These are phyloP conservation scores for Fusarium liriodendri DNA, from an alignment of 2,329 filamentous ascomycete species.

Conservation along the genomic window DNA sequence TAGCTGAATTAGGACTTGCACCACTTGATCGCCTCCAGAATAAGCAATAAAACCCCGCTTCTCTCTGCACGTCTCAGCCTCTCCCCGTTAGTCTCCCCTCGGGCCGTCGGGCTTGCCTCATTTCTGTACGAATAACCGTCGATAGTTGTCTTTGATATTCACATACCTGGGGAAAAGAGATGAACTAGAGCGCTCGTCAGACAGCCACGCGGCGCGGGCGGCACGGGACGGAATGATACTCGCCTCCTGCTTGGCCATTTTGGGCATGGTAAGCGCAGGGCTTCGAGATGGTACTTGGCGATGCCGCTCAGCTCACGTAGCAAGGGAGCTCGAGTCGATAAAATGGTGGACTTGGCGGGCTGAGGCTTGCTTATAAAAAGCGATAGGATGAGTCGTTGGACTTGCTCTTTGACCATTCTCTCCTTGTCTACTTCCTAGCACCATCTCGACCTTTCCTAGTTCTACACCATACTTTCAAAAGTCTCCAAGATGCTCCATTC, in stretches of 20 bases:
- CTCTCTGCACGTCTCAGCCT: neutral
- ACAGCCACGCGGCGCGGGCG: neutral
- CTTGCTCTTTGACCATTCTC: neutral
- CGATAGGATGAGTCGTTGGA: neutral
- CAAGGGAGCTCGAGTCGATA: neutral
- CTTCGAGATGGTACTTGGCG: neutral
- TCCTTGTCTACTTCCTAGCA: no score
- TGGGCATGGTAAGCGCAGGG: neutral
- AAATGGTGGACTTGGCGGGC: neutral
- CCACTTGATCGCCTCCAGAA: neutral
- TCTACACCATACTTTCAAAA: neutral
- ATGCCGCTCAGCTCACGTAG: neutral
- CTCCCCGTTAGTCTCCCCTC: neutral
- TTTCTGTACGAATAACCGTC: neutral
- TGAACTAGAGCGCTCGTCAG: neutral
- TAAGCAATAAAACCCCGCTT: neutral
- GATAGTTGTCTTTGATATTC: neutral
- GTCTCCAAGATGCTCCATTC: constrained; percentile 9
- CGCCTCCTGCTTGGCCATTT: neutral
- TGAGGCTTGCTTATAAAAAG: neutral
- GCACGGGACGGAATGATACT: neutral
- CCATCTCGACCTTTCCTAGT: no score
- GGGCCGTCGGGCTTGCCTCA: neutral
- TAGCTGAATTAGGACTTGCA: neutral
- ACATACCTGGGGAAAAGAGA: neutral